Evolutionary conservation across 2,329 filamentous ascomycete species (phyloP).

Genomic region (Talaromyces piceae): DNA sequence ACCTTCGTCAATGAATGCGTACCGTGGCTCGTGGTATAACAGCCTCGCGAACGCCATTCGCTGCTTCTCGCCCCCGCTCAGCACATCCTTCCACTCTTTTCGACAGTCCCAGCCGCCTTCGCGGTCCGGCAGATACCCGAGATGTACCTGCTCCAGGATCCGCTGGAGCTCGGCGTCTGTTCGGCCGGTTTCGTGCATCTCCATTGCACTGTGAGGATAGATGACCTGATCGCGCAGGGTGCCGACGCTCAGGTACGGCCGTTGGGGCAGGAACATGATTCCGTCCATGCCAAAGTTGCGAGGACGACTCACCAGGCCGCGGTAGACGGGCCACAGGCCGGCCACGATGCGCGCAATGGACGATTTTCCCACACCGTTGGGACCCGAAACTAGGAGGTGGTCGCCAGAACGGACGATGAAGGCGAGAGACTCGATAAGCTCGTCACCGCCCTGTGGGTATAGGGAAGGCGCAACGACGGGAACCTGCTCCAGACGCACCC

Average conservation of each 20-base stretch:
- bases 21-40: constrained; percentile 89
- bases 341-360: constrained; percentile 81
- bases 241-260: constrained; percentile 84
- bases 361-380: constrained; percentile 90
- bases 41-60: constrained; percentile 83
- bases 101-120: constrained; percentile 95
- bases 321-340: constrained; percentile 92
- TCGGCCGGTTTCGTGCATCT: constrained; percentile 78
- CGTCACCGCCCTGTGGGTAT: constrained; percentile 84
- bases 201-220: constrained; percentile 88
- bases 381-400: constrained; percentile 87
- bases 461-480: constrained; percentile 83
- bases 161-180: constrained; percentile 69
- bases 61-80: constrained; percentile 97
- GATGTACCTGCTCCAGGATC: constrained; percentile 71
- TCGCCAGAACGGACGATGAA: constrained; percentile 86
- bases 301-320: constrained; percentile 81
- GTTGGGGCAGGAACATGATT: constrained; percentile 96
- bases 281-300: constrained; percentile 75
- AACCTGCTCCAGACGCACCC: constrained; percentile 85
- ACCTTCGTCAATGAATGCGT: constrained; percentile 91
- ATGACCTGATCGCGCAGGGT: constrained; percentile 96
- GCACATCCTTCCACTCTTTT: constrained; percentile 97
- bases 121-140: constrained; percentile 83
- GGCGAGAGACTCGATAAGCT: constrained; percentile 79